Evolutionary conservation across 768 basidiomycete species (phyloP).

Genomic region (Cyclocybe cylindracea): DNA sequence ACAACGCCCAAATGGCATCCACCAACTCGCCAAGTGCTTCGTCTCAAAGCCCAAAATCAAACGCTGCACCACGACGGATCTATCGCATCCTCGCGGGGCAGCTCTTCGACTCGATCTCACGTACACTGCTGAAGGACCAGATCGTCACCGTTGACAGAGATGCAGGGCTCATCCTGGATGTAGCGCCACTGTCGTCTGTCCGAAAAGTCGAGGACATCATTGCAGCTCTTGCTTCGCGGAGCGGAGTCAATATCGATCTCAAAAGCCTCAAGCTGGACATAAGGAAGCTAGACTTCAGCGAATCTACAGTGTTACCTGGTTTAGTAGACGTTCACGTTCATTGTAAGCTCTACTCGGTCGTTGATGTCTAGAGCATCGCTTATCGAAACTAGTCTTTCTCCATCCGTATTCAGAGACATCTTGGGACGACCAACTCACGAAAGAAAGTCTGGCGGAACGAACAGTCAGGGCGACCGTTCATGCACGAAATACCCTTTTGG

Average conservation of each 20-base stretch:
- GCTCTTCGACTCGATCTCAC: slow-evolving; percentile 49
- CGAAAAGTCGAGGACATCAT: neutral
- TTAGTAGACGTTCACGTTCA: slow-evolving; percentile 19
- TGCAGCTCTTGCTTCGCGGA: neutral
- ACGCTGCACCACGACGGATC: neutral
- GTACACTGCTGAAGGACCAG: slow-evolving; percentile 42
- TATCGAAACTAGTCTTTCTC: slow-evolving; percentile 49
- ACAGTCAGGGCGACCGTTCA: slow-evolving; percentile 63
- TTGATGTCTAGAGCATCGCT: no score
- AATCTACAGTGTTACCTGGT: slow-evolving; percentile 10
- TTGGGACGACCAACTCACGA: slow-evolving; percentile 64
- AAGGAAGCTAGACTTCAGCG: slow-evolving; percentile 11
- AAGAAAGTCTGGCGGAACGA: slow-evolving; percentile 58
- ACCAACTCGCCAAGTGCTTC: neutral
- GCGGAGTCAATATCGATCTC: no score
- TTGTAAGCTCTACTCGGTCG: slow-evolving; percentile 31
- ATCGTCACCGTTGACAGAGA: slow-evolving; percentile 47
- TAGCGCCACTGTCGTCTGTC: slow-evolving; percentile 20
- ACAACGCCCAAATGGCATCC: neutral
- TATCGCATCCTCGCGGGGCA: slow-evolving; percentile 42
- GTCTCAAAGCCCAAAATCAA: neutral
- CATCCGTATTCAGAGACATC: slow-evolving; percentile 60
- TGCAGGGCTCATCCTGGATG: slow-evolving; percentile 50
- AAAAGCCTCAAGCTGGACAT: slow-evolving; percentile 7
- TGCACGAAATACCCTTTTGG: slow-evolving; percentile 55